These are phyloP conservation scores for Clonostachys rhizophaga DNA, from an alignment of 2,329 filamentous ascomycete genomes.

Conservation along the genomic window DNA sequence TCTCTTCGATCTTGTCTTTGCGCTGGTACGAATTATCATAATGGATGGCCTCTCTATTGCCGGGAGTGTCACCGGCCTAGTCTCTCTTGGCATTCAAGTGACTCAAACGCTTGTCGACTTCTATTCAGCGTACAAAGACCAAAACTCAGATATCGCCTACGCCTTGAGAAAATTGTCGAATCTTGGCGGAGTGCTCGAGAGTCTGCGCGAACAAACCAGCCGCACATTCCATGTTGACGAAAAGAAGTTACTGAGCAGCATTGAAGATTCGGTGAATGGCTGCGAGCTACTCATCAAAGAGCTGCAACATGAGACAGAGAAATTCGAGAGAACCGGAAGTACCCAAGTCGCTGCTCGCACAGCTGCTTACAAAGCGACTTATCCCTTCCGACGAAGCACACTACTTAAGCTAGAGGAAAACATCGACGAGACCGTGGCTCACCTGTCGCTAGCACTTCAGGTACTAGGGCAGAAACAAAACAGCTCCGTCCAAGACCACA, in stretches of 20 bases:
- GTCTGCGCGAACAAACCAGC: conserved; percentile 6
- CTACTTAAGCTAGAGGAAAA: conserved; percentile 29
- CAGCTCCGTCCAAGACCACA: conserved; percentile 12
- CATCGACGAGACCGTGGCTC: conserved; percentile 19
- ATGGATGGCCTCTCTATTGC: conserved; percentile 7
- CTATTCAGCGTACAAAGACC: conserved; percentile 20
- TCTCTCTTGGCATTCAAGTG: conserved; percentile 28
- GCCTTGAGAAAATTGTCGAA: conserved; percentile 14
- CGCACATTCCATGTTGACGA: conserved; percentile 16
- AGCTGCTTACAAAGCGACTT: conserved; percentile 6
- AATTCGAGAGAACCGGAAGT: conserved; percentile 14
- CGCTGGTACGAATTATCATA: not conserved
- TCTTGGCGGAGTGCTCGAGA: conserved; percentile 15
- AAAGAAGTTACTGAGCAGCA: conserved; percentile 8
- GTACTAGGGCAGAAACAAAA: conserved; percentile 17
- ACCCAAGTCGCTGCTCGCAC: conserved; percentile 6
- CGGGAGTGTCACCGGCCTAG: conserved; percentile 18
- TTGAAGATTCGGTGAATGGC: conserved; percentile 14
- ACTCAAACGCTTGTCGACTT: conserved; percentile 22
- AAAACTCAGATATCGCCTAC: conserved; percentile 14
- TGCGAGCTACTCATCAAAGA: conserved; percentile 20
- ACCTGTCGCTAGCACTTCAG: conserved; percentile 18
- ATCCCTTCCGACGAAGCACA: conserved; percentile 27
- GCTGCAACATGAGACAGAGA: conserved; percentile 12
- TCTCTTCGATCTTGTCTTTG: no score